phyloP scores from a whole-genome alignment of 371 early-diverging fungal genomes.

The Haplosporangium sp. region DNA sequence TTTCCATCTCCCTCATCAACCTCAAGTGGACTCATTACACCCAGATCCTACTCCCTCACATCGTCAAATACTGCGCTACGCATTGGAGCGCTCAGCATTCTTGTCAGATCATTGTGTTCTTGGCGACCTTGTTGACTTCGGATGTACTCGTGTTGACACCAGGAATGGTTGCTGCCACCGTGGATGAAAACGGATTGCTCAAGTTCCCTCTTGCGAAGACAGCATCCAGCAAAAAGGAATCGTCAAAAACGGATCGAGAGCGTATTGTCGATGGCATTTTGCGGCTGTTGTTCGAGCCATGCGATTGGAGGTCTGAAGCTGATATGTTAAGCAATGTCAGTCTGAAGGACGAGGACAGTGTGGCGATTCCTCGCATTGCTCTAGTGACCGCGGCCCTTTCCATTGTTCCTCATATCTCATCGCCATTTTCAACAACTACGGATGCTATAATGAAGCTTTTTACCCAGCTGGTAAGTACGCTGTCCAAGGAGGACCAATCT shows the following conservation, averaged over 20 bases:
- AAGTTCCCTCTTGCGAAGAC: slow-evolving; percentile 59
- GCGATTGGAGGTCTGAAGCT: slow-evolving; percentile 67
- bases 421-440: slow-evolving; percentile 54
- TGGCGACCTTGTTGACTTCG: slow-evolving; percentile 62
- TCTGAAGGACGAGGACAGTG: slow-evolving; percentile 44
- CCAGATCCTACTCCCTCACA: slow-evolving; percentile 75
- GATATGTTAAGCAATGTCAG: slow-evolving; percentile 58
- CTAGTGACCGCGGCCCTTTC: slow-evolving; percentile 62
- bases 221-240: slow-evolving; percentile 21
- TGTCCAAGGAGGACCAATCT: slow-evolving; percentile 50
- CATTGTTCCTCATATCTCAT: slow-evolving; percentile 65
- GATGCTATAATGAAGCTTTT: slow-evolving; percentile 57
- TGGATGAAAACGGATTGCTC: slow-evolving; percentile 67
- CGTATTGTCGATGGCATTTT: slow-evolving; percentile 57
- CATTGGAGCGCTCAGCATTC: slow-evolving; percentile 56
- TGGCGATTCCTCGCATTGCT: slow-evolving; percentile 45
- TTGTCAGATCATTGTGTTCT: slow-evolving; percentile 64
- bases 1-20: slow-evolving; percentile 74
- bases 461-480: slow-evolving; percentile 52
- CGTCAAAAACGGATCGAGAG: slow-evolving; percentile 19
- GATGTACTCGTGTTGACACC: slow-evolving; percentile 57
- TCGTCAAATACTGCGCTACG: slow-evolving; percentile 65
- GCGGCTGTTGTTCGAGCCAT: slow-evolving; percentile 51
- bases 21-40: slow-evolving; percentile 75
- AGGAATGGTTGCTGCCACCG: slow-evolving; percentile 62